Evolutionary conservation across 2,329 filamentous ascomycete genomes (phyloP), one percentile per base, ranked within the genome.

Genomic region (Keithomyces neogunnii): DNA sequence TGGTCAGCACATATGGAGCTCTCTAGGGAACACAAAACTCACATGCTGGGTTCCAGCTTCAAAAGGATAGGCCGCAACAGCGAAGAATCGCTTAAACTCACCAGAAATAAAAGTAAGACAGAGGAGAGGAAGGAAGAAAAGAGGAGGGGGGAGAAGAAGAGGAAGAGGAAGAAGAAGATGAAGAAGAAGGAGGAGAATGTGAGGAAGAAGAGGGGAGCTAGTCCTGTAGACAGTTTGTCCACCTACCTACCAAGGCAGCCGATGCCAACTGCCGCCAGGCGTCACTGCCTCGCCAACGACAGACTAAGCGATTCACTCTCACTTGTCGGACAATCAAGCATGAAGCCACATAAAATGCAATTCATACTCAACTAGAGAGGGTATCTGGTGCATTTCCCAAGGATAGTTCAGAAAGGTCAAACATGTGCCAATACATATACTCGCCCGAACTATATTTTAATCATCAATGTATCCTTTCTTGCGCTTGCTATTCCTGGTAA

Each of bases 381-480:
- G 48, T 49, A 49, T 49, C 40, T 49, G 32, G 40, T 26, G 10
- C 38, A 11, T 45, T 45, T 35, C 8, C 40, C 40, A 44, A 44
- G 26, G 26, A 44, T 30, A 44, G 40, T 44, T 44, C 28, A 44
- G 40, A 44, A 44, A 30, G 13, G 44, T 35, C 7, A 2, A 45
- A 13, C 44, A 45, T 32, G 43, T 19, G 19, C 19, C 19, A 26
- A 32, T 29, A 43, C 9, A 5, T 19, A 48, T 42, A 11, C 28
- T 33, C 28, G 26, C 26, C 40, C 13, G 8, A 5, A 11, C 8
- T 44, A 3, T 44, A 5, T 44, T 19, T 44, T 44, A 5, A 44
- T 44, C 40, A 44, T 44, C 40, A 10, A n/a, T 30, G 40, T 28
- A 42, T 42, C n/a, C 39, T 42, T 28, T n/a, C 40, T 30, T n/a